Conservation (phyloP, 495 filamentous ascomycete species). For the Acidomyces sp. region DNA sequence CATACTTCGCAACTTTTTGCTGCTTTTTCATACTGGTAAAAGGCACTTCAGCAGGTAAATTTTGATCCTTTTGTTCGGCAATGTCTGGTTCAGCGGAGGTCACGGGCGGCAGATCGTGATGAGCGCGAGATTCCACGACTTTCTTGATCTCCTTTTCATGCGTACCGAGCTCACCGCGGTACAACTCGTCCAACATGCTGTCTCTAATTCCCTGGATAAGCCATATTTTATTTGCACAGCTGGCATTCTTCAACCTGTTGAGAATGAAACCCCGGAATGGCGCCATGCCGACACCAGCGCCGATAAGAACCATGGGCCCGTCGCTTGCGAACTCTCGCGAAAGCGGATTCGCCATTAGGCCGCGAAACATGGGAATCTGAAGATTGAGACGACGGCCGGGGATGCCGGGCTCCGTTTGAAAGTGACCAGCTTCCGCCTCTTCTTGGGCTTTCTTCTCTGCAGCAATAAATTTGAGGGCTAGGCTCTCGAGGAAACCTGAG, state of each 20-base stretch:
- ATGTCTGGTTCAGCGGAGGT: neutral
- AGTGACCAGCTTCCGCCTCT: conserved; percentile 3
- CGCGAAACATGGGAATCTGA: conserved; percentile 90
- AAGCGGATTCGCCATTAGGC: conserved; percentile 94
- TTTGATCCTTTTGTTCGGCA: neutral
- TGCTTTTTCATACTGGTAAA: neutral
- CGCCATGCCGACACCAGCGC: conserved; percentile 90
- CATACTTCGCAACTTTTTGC: conserved; percentile 26
- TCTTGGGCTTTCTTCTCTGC: conserved; percentile 42
- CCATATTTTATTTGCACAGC: conserved; percentile 99
- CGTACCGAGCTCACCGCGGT: conserved; percentile 90
- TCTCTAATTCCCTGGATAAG: conserved; percentile 95
- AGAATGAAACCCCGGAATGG: conserved; percentile 97
- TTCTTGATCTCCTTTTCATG: conserved; percentile 85
- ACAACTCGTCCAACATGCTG: conserved; percentile 82
- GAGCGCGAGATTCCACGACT: conserved; percentile 68
- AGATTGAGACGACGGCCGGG: conserved; percentile 38
- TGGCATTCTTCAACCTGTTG: conserved; percentile 83
- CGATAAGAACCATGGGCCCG: conserved; percentile 94
- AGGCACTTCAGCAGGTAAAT: conserved; percentile 1
- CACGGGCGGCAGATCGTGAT: conserved; percentile 40
- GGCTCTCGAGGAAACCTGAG: conserved; percentile 68
- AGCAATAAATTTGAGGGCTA: conserved; percentile 55
- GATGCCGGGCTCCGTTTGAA: neutral
- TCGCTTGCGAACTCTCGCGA: conserved; percentile 79